Conservation (phyloP, 345 rosid genomes). For the Punica granatum region DNA sequence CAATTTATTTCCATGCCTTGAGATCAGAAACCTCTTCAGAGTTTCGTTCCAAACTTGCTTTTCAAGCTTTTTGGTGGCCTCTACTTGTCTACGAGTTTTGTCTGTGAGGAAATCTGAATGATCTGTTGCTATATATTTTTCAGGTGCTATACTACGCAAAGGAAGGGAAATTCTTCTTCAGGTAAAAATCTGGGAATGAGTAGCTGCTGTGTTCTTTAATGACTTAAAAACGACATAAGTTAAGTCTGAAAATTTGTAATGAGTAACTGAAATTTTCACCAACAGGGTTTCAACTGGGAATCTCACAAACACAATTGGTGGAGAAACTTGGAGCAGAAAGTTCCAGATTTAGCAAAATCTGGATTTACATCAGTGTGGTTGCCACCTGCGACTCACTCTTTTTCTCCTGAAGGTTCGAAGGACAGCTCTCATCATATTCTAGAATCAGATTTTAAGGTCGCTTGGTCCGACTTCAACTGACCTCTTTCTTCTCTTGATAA, state of each 20-base stretch:
- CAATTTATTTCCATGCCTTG: not conserved
- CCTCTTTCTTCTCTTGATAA: not conserved
- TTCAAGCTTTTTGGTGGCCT: not conserved
- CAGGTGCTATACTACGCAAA: conserved; percentile 45
- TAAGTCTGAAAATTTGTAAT: not conserved
- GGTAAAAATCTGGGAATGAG: conserved; percentile 28
- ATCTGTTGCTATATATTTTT: conserved; percentile 1
- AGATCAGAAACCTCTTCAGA: not conserved
- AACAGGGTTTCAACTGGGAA: conserved; percentile 91
- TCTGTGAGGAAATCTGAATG: not conserved
- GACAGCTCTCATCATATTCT: not conserved
- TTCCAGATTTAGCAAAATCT: conserved; percentile 66
- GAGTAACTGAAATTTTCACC: conserved; percentile 11
- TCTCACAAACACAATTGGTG: conserved; percentile 89
- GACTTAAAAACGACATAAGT: not conserved
- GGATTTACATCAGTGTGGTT: conserved; percentile 89
- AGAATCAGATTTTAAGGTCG: not conserved
- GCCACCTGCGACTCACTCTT: conserved; percentile 73
- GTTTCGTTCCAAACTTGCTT: not conserved
- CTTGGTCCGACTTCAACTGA: not conserved
- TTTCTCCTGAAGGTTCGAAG: conserved; percentile 69
- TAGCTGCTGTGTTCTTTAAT: not conserved
- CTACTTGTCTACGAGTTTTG: not conserved
- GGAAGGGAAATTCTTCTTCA: conserved; percentile 84
- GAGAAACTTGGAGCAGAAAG: conserved; percentile 65